Evolutionary conservation across 2,329 filamentous ascomycete species (phyloP).

Genomic region (Paecilomyces fulvus): DNA sequence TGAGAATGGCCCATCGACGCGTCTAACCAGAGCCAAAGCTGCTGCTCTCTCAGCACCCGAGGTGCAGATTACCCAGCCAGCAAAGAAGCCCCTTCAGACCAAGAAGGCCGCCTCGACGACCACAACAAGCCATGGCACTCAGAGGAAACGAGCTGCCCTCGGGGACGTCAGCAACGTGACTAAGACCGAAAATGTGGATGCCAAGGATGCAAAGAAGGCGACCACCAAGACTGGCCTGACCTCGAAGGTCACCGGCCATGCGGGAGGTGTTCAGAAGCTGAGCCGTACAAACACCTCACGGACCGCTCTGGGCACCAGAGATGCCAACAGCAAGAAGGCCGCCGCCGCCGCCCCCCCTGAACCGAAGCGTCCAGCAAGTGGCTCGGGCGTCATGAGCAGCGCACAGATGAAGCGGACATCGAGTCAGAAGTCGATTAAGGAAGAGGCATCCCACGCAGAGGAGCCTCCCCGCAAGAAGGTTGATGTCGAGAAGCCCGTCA

Average conservation of each 20-base stretch:
- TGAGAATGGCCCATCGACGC: conserved; percentile 72
- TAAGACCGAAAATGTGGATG: conserved; percentile 54
- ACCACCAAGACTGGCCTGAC: conserved; percentile 57
- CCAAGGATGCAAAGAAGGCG: conserved; percentile 65
- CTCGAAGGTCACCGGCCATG: conserved; percentile 68
- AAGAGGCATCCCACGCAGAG: conserved; percentile 46
- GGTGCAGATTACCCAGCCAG: conserved; percentile 50
- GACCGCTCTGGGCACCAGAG: conserved; percentile 57
- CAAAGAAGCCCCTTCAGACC: conserved; percentile 57
- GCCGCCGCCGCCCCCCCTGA: conserved; percentile 41
- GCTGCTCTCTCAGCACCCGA: conserved; percentile 51
- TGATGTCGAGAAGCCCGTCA: conserved; percentile 40
- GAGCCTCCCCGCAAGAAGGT: conserved; percentile 63
- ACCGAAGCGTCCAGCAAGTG: conserved; percentile 63
- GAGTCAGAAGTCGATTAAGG: conserved; percentile 50
- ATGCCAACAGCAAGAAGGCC: conserved; percentile 54
- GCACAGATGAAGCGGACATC: conserved; percentile 59
- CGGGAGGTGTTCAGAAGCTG: conserved; percentile 73
- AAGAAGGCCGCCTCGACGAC: conserved; percentile 53
- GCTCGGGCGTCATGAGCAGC: conserved; percentile 57
- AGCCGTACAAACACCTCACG: conserved; percentile 53
- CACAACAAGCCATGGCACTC: conserved; percentile 40
- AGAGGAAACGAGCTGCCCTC: conserved; percentile 72
- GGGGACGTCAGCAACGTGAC: conserved; percentile 93
- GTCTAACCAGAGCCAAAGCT: conserved; percentile 87